Evolutionary conservation across 2,329 filamentous ascomycete species (phyloP).

Genomic region (Colletotrichum orchidophilum): DNA sequence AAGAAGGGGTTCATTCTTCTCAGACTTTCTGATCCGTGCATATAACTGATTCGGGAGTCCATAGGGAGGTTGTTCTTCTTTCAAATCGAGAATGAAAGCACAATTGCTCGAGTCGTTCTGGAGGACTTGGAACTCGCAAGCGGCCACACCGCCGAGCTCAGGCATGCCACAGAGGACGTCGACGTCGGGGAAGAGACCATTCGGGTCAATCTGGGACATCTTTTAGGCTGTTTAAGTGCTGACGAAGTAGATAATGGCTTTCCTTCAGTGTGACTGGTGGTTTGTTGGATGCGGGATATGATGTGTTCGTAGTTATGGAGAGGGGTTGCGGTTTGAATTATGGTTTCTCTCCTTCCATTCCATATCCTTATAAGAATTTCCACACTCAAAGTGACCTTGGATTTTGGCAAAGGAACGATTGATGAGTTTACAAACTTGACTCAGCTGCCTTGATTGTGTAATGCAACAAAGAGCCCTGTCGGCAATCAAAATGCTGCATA

Average conservation of each 20-base stretch:
- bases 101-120: not conserved
- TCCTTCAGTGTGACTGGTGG: too few species aligned
- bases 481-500: not conserved
- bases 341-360: too few species aligned
- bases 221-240: too few species aligned
- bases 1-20: not conserved
- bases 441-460: not conserved
- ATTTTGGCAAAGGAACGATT: too few species aligned
- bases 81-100: not conserved
- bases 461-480: not conserved
- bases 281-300: too few species aligned
- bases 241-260: too few species aligned
- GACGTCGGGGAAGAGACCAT: not conserved
- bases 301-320: too few species aligned
- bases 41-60: not conserved
- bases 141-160: not conserved
- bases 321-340: too few species aligned
- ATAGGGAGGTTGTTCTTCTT: not conserved
- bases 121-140: not conserved
- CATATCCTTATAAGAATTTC: too few species aligned
- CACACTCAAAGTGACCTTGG: too few species aligned
- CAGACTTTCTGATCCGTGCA: not conserved
- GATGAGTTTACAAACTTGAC: not conserved
- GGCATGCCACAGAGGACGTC: not conserved
- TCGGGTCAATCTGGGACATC: not conserved